Evolutionary conservation across 2,329 filamentous ascomycete species (phyloP).

Genomic region (Neocucurbitaria cava): DNA sequence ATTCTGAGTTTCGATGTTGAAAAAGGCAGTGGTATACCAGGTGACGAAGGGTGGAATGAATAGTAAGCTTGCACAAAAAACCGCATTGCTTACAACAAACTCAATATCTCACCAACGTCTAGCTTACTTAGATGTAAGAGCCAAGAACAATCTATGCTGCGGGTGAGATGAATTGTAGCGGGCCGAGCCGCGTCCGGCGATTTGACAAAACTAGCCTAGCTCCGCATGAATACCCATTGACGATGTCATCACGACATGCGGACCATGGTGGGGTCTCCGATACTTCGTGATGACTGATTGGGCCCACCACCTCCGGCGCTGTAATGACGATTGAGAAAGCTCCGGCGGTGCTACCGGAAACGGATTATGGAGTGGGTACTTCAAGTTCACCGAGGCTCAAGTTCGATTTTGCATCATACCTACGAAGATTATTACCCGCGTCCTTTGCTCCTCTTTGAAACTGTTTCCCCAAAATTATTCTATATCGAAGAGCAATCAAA

Average conservation of each 20-base stretch:
- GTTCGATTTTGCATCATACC: neutral
- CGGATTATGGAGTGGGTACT: neutral
- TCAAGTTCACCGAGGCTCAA: neutral
- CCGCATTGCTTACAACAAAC: too few relatives aligned
- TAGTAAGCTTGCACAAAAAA: too few relatives aligned
- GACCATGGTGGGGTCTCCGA: neutral
- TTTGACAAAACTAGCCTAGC: neutral
- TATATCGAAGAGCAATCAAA: neutral
- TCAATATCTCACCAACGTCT: too few relatives aligned
- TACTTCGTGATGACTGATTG: neutral
- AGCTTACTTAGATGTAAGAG: too few relatives aligned
- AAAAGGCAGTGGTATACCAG: neutral
- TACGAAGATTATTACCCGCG: neutral
- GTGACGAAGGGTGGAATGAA: neutral
- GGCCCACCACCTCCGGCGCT: neutral
- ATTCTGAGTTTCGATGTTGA: neutral
- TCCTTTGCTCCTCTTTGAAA: neutral
- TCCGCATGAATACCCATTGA: neutral
- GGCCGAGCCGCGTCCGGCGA: neutral
- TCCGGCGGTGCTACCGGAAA: neutral
- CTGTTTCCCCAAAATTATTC: neutral
- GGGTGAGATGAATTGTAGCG: neutral
- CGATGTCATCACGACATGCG: neutral
- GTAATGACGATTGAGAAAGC: neutral
- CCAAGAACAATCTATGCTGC: too few relatives aligned